Evolutionary conservation across 495 filamentous ascomycete genomes (phyloP).

Genomic region (Neurospora tetraspora): DNA sequence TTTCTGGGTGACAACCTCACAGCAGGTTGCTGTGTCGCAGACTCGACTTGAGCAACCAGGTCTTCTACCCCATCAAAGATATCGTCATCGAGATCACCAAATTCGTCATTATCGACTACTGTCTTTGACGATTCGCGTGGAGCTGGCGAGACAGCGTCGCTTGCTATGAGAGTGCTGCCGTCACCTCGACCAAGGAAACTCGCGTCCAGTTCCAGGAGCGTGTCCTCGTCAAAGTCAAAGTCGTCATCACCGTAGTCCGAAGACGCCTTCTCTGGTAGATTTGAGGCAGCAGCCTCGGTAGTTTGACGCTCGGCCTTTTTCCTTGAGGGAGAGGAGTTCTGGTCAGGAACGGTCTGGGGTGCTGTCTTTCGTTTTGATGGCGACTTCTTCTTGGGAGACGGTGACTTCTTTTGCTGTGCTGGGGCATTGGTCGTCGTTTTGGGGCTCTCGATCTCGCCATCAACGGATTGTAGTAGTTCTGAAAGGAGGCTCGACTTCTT

Average conservation of each 20-base stretch:
- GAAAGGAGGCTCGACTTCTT: constrained; percentile 44
- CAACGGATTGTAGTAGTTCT: constrained; percentile 33
- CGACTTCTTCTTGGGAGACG: constrained; percentile 21
- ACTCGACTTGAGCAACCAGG: constrained; percentile 43
- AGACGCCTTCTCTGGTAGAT: constrained; percentile 16
- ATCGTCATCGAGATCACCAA: constrained; percentile 55
- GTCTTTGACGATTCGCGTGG: not conserved
- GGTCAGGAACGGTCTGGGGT: not conserved
- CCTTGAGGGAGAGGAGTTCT: not conserved
- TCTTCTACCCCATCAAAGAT: constrained; percentile 48
- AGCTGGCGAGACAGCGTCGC: constrained; percentile 19
- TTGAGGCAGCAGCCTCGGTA: not conserved
- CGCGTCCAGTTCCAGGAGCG: constrained; percentile 42
- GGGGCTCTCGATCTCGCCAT: constrained; percentile 27
- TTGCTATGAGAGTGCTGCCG: constrained; percentile 42
- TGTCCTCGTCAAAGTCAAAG: constrained; percentile 39
- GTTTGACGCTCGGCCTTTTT: not conserved
- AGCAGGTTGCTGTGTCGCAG: not conserved
- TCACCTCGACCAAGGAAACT: constrained; percentile 34
- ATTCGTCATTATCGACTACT: constrained; percentile 20
- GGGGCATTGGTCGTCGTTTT: constrained; percentile 11
- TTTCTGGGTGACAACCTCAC: not conserved
- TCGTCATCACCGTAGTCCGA: constrained; percentile 41
- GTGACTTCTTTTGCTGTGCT: constrained; percentile 15
- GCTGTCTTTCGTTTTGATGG: not conserved